Conservation (phyloP, 495 filamentous ascomycete species). For the Tuber brumale region DNA sequence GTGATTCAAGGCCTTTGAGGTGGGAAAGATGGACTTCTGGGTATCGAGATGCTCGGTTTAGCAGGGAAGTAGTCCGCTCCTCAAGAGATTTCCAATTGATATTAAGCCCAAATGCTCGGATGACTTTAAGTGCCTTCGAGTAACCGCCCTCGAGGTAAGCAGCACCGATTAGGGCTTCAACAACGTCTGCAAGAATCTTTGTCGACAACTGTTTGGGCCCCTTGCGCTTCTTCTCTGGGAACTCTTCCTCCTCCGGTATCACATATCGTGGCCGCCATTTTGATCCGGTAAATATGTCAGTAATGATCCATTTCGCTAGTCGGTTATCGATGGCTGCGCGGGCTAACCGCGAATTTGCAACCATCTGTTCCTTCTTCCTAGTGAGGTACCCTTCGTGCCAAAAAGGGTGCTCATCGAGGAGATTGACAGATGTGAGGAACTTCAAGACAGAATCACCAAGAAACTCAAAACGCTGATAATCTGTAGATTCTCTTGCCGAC, state of each 20-base stretch:
- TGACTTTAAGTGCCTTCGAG: slow-evolving; percentile 57
- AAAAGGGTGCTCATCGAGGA: slow-evolving; percentile 57
- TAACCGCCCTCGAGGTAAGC: slow-evolving; percentile 66
- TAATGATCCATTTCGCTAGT: slow-evolving; percentile 69
- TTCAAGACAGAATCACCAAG: slow-evolving; percentile 86
- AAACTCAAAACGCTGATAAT: slow-evolving; percentile 88
- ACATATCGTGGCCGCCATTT: slow-evolving; percentile 68
- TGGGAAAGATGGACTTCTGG: slow-evolving; percentile 28
- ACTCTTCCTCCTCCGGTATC: slow-evolving; percentile 46
- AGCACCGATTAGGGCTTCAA: slow-evolving; percentile 79
- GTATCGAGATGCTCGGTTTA: slow-evolving; percentile 39
- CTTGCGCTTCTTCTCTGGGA: slow-evolving; percentile 2
- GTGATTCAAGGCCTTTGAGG: slow-evolving; percentile 48
- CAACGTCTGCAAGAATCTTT: slow-evolving; percentile 82
- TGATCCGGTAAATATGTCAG: slow-evolving; percentile 56
- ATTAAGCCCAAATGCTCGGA: slow-evolving; percentile 65
- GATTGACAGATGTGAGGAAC: slow-evolving; percentile 58
- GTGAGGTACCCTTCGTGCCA: slow-evolving; percentile 80
- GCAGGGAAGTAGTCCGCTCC: slow-evolving; percentile 38
- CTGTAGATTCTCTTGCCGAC: slow-evolving; percentile 51
- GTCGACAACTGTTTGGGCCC: slow-evolving; percentile 50
- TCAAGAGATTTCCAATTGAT: slow-evolving; percentile 51
- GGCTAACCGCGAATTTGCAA: slow-evolving; percentile 65
- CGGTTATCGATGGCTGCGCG: slow-evolving; percentile 56
- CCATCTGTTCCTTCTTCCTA: slow-evolving; percentile 57